These are phyloP conservation scores for Cercophora sp. DNA, from an alignment of 495 filamentous ascomycete species.

Conservation along the genomic window DNA sequence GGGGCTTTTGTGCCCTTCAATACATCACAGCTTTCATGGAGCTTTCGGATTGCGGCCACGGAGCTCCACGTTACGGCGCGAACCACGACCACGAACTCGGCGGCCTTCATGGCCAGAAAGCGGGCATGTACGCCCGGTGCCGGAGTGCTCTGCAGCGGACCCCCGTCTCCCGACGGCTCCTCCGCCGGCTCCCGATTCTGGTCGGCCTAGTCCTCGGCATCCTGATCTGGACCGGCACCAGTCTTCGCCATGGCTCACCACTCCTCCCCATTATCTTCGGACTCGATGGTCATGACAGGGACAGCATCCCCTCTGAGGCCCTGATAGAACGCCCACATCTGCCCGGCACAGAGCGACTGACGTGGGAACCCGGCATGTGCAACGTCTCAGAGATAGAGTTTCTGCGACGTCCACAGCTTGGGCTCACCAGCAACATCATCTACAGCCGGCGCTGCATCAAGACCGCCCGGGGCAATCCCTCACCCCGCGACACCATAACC, in stretches of 20 bases:
- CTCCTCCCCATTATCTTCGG: constrained; percentile 6
- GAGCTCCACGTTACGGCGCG: too few species aligned
- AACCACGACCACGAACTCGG: too few species aligned
- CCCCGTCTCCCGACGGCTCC: constrained; percentile 15
- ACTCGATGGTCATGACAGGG: too few species aligned
- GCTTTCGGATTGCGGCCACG: too few species aligned
- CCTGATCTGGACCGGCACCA: constrained; percentile 17
- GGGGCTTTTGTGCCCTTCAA: too few species aligned
- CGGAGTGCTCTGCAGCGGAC: constrained; percentile 12
- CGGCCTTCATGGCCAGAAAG: too few species aligned
- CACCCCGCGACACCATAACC: constrained; percentile 27
- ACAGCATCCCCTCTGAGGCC: not conserved
- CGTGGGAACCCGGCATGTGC: constrained; percentile 11
- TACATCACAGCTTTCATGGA: too few species aligned
- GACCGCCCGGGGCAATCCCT: constrained; percentile 19
- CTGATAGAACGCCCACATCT: not conserved
- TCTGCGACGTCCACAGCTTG: constrained; percentile 24
- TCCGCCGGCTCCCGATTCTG: constrained; percentile 19
- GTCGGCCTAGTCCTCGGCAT: constrained; percentile 13
- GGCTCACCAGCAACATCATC: constrained; percentile 32
- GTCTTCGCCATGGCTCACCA: constrained; percentile 17
- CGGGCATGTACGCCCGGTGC: constrained; percentile 2
- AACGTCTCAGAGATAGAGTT: constrained; percentile 18
- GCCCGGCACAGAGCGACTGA: constrained; percentile 5
- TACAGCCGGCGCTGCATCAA: constrained; percentile 38